Base-by-base conservation (phyloP, 768 basidiomycete genomes). In the Boletales sp. region DNA sequence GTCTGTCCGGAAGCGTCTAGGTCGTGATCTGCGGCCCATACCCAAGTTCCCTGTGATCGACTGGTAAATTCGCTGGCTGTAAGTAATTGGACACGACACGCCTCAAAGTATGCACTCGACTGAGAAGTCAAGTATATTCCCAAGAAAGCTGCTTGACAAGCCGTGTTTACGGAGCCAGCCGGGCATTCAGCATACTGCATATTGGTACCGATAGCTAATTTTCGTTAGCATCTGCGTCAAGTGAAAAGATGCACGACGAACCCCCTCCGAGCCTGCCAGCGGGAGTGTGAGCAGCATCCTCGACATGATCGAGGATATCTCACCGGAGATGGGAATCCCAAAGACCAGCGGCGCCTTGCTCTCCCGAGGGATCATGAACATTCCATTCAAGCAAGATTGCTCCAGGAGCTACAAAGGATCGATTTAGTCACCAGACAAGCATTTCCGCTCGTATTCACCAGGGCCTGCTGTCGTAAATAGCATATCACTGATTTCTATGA, bases 21-120 rank as follows among this genome's bases (percentile, higher is more conserved):
- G 32, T 62, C 61, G 57, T 91, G 89, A 57, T 92, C 90, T 14
- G 88, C 86, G 7, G 79, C 69, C 89, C 89, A 91, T 2, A 87
- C 76, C 89, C 87, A 90, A 13, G 81, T 77, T 4, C 83, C 85
- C 83, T 86, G 47, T 34, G 12, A 25, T 32, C n/a, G 15, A 17
- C 30, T 17, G 34, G 32, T 55, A 9, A 50, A 28, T 45, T 4
- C 7, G 30, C 8, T 4, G 8, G 5, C 0, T 4, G 18, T 5
- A 38, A 1, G 12, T n/a, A 11, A 41, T 21, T 1, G 3, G 8
- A 19, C 5, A 10, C 11, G 11, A 44, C 47, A 14, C 3, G 83
- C 86, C 74, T 88, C 86, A 25, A 87, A 68, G 63, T 84, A 84
- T 13, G 77, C 83, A n/a, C 74, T 77, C 0, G 82, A 77, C 18